phyloP scores from a whole-genome alignment of 257 asterid species.

The Solanum bulbocastanum region DNA sequence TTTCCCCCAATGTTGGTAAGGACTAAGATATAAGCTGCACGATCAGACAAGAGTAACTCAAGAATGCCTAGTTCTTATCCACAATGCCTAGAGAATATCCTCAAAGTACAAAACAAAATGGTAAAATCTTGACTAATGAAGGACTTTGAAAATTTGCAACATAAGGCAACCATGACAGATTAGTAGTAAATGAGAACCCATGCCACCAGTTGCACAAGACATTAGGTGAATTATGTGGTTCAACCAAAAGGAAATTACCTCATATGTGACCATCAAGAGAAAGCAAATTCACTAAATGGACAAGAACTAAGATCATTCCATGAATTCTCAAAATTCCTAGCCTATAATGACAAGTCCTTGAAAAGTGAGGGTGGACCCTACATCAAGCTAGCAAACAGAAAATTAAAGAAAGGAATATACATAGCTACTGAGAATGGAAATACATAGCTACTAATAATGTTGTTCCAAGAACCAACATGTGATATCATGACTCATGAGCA shows the following conservation, averaged over 20 bases:
- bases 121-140: not conserved
- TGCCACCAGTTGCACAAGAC: not conserved
- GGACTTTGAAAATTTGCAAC: not conserved
- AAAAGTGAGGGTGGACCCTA: not conserved
- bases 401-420: not conserved
- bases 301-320: not conserved
- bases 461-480: not conserved
- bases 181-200: not conserved
- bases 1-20: conserved; percentile 61
- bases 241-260: not conserved
- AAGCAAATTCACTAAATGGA: not conserved
- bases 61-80: conserved; percentile 35
- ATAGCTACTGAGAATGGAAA: not conserved
- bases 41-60: conserved; percentile 65
- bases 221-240: not conserved
- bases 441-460: not conserved
- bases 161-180: not conserved
- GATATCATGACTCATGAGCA: not conserved
- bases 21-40: conserved; percentile 71
- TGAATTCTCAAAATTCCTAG: not conserved
- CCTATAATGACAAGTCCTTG: not conserved
- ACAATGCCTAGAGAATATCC: conserved; percentile 11
- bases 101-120: not conserved
- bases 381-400: not conserved
- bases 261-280: not conserved